phyloP scores from a whole-genome alignment of 441 rosid species.

The Viola pubescens region DNA sequence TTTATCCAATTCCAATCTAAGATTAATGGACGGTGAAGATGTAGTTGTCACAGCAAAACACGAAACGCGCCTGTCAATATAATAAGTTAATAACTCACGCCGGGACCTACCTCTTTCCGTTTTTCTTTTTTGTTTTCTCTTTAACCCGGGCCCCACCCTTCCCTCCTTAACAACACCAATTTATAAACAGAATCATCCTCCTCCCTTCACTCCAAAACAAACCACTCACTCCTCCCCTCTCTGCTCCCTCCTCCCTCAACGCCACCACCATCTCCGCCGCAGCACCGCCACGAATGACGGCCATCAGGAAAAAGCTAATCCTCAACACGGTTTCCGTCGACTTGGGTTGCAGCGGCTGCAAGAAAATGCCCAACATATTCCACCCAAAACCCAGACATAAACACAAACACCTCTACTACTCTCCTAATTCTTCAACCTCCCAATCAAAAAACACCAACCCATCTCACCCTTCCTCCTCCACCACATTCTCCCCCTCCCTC shows the following conservation, averaged over 20 bases:
- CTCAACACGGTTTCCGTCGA: slow-evolving; percentile 51
- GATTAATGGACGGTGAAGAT: no score
- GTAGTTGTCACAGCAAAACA: no score
- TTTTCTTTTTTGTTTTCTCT: no score
- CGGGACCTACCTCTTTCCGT: no score
- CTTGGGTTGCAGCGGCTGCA: slow-evolving; percentile 65
- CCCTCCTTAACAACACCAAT: no score
- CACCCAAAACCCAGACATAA: slow-evolving; percentile 30
- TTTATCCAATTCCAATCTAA: no score
- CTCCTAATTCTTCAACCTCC: slow-evolving; percentile 20
- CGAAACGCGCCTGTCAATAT: no score
- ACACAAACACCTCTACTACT: slow-evolving; percentile 16
- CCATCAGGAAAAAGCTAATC: slow-evolving; percentile 37
- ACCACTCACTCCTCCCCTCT: not conserved
- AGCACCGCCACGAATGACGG: slow-evolving; percentile 14
- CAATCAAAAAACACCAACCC: slow-evolving; percentile 23
- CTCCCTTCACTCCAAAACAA: no score
- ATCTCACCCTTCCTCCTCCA: slow-evolving; percentile 15
- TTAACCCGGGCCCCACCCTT: no score
- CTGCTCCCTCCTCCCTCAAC: not conserved
- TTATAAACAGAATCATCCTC: no score
- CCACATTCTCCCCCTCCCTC: slow-evolving; percentile 33
- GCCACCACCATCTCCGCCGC: not conserved
- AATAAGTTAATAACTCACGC: no score
- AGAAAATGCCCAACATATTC: slow-evolving; percentile 39